Evolutionary conservation across 768 basidiomycete genomes (phyloP), one percentile per base, ranked within the genome.

Genomic region (Panellus pusillus): DNA sequence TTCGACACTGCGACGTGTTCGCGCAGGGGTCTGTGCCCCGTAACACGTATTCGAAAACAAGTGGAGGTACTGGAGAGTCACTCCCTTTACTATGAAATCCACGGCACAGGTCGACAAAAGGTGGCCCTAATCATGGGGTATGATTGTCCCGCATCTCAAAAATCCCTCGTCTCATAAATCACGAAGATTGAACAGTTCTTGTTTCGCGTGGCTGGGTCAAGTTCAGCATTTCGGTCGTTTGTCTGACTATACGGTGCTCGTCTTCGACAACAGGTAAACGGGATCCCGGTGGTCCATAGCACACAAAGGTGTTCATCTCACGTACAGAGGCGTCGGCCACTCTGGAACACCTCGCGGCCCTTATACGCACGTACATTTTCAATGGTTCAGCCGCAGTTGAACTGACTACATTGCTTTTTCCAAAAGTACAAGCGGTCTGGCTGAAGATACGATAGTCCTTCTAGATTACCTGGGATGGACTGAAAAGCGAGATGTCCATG

Each of bases 71-170:
- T 84, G 3, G 80, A 87, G 63, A 84, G 80, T 45, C 88, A 90
- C 63, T 88, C 87, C 1, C 72, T 92, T 2, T 93, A 92, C 68
- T 92, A 79, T 57, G 89, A 91, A 66, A 78, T 84, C 37, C 91
- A 93, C 66, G 91, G 90, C 3, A 70, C 58, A 4, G 85, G 86
- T 0, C 76, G 77, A 9, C 74, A 77, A 55, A 90, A 89, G 63
- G 66, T 92, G 15, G 63, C 92, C 1, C 81, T 91, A 60, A 83
- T 93, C 19, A 61, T 61, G 59, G 59, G 91, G 59, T 55, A 15
- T 2, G 40, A 7, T 15, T 9, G 43, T 17, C 29, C 38, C 39
- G 1, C 18, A 18, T 5, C 12, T 18, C 32, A n/a, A 17, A 4
- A 15, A 12, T 45, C 60, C 15, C 44, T 61, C 17, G n/a, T 65